Base-by-base conservation (phyloP, 495 filamentous ascomycete genomes). In the Neurospora sp. region DNA sequence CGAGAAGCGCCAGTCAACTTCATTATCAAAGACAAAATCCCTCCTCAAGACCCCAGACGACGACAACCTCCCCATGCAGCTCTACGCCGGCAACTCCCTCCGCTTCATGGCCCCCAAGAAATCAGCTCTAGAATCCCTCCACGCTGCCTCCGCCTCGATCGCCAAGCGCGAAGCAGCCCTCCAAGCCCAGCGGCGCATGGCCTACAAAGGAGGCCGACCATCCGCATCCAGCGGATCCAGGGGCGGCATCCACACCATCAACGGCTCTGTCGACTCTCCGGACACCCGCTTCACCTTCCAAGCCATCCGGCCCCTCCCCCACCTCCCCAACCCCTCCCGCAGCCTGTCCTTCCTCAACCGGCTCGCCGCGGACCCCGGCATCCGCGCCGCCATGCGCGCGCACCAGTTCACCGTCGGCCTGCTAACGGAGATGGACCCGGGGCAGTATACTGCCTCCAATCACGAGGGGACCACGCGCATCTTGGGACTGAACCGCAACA, bases 401-500 rank as follows among this genome's bases (percentile, higher is more conserved):
- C 94, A 97, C 83, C 87, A 89, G 61, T 97, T 96, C 85, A 88
- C 87, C 68, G 96, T 99, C n/a, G 90, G 89, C 1, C 80, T 98
- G 20, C 85, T 99, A 3, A 97, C 94, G 5, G 96, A 99, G 81
- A 98, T 99, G 95, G 90, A 98, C 76, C 96, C 96, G 1, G 83
- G 89, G 0, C 87, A 89, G 72, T 37, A 31, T 91, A 98, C 79
- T 97, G 95, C 3, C 76, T 75, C 79, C 0, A 92, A 88, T 18
- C 89, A 89, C 79, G 90, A 94, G 75, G 84, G 87, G 39, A 83
- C 81, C 8, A 90, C 89, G 66, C 89, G 93, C 53, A 97, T 92
- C 41, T 83, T 98, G 4, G 96, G 96, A 0, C 82, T 98, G 40
- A 99, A 99, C 78, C 85, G 94, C 14, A 97, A 98, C 78, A 82